These are phyloP conservation scores for Salisapilia sapeloensis DNA, from an alignment of 352 stramenopile species.

Conservation along the genomic window DNA sequence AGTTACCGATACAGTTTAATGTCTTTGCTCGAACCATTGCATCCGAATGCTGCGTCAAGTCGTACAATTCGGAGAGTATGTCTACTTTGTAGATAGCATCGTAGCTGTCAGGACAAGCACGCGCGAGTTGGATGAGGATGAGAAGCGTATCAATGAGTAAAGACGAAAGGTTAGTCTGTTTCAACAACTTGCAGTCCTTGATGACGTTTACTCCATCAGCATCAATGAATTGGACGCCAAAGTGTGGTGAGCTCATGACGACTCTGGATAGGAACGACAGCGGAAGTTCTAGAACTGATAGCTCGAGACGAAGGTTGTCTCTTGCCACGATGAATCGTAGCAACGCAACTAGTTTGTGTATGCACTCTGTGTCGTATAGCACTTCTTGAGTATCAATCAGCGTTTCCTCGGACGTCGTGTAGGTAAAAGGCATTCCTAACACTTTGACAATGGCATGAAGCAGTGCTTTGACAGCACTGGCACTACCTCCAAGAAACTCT, in stretches of 20 bases:
- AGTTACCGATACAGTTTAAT: conserved; percentile 86
- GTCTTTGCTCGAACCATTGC: conserved; percentile 72
- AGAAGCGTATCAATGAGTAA: conserved; percentile 68
- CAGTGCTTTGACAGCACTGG: conserved; percentile 63
- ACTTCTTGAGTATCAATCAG: conserved; percentile 50
- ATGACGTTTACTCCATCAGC: conserved; percentile 45
- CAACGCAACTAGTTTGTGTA: conserved; percentile 43
- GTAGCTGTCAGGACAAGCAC: conserved; percentile 62
- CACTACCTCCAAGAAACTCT: conserved; percentile 56
- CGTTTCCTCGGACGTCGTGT: conserved; percentile 41
- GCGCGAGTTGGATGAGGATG: conserved; percentile 78
- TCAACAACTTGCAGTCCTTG: conserved; percentile 47
- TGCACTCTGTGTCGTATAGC: conserved; percentile 46
- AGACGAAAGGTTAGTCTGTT: conserved; percentile 18
- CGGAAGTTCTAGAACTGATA: conserved; percentile 40
- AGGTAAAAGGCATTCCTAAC: conserved; percentile 60
- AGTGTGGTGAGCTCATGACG: conserved; percentile 72
- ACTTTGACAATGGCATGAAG: conserved; percentile 77
- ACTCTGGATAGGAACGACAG: conserved; percentile 74
- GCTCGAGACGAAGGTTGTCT: conserved; percentile 28
- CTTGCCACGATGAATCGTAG: conserved; percentile 44
- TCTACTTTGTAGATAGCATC: conserved; percentile 27
- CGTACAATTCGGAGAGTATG: conserved; percentile 30
- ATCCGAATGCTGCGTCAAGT: conserved; percentile 40
- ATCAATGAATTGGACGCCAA: conserved; percentile 62